Evolutionary conservation across 352 stramenopile species (phyloP).

Genomic region (Globisporangium sylvaticum): DNA sequence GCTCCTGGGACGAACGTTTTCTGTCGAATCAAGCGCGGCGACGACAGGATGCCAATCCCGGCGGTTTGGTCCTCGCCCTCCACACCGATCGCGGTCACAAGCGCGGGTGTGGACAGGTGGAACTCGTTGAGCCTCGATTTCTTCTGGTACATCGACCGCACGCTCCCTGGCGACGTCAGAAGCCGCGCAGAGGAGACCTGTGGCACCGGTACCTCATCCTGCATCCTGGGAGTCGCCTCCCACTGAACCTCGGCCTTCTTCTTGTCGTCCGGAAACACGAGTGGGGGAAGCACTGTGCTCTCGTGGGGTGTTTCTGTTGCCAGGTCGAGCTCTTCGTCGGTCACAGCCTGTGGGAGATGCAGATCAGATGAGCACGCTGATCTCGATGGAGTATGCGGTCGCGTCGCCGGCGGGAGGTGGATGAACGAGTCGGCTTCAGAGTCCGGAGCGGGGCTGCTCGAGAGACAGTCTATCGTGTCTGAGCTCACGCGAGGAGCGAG

Average conservation of each 20-base stretch:
- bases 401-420: background rate
- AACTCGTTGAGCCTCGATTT: slow-evolving; percentile 8
- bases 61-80: background rate
- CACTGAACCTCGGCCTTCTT: slow-evolving; percentile 3
- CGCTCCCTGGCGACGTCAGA: background rate
- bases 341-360: slow-evolving; percentile 7
- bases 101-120: slow-evolving; percentile 7
- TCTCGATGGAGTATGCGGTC: background rate
- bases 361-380: background rate
- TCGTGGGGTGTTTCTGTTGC: background rate
- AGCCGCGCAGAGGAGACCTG: background rate
- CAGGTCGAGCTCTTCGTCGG: slow-evolving; percentile 11
- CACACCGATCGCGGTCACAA: background rate
- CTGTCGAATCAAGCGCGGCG: slow-evolving; percentile 4
- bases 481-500: slow-evolving; percentile 2
- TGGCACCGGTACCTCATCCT: background rate
- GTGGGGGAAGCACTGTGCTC: slow-evolving; percentile 9
- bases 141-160: slow-evolving; percentile 10
- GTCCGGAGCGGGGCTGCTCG: background rate
- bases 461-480: slow-evolving; percentile 8
- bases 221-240: slow-evolving; percentile 7
- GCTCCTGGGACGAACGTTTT: background rate
- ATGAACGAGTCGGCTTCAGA: background rate
- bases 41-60: background rate
- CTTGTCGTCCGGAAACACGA: slow-evolving; percentile 15